Evolutionary conservation across 352 stramenopile species (phyloP), one percentile per base, ranked within the genome.

Genomic region (Thalassiosira allenii): DNA sequence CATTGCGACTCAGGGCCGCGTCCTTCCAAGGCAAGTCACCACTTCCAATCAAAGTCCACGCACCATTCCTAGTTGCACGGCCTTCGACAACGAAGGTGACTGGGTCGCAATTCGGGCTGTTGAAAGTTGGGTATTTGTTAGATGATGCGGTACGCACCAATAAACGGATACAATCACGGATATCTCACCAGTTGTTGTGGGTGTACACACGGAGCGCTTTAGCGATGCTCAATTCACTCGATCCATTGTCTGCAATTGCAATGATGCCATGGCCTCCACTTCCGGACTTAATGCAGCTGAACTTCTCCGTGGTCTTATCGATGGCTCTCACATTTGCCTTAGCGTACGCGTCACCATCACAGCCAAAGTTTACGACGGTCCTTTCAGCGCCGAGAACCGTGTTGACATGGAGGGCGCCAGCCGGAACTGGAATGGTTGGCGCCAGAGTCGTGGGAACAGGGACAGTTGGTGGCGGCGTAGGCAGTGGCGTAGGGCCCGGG

Each of bases 121-220:
- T n/a, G n/a, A n/a, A n/a, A n/a, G n/a, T n/a, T n/a, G n/a, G n/a
- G n/a, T n/a, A n/a, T n/a, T n/a, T n/a, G n/a, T n/a, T n/a, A n/a
- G n/a, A n/a, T n/a, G n/a, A n/a, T n/a, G n/a, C n/a, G n/a, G n/a
- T n/a, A n/a, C n/a, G n/a, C n/a, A n/a, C n/a, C n/a, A n/a, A n/a
- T n/a, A n/a, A n/a, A n/a, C n/a, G n/a, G n/a, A n/a, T n/a, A n/a
- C n/a, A n/a, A n/a, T n/a, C n/a, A n/a, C n/a, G n/a, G n/a, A n/a
- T n/a, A n/a, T n/a, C n/a, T n/a, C n/a, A n/a, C n/a, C n/a, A 54
- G 8, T 54, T 54, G 14, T 72, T 64, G 17, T 62, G n/a, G 5
- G 63, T 32, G 27, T 72, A 72, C 4, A 72, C 6, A 29, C 63
- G 30, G 11, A 72, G 40, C 11, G 22, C 52, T 52, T 72, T 72